Conservation (phyloP, 768 basidiomycete genomes). For the Suillus cothurnatus region DNA sequence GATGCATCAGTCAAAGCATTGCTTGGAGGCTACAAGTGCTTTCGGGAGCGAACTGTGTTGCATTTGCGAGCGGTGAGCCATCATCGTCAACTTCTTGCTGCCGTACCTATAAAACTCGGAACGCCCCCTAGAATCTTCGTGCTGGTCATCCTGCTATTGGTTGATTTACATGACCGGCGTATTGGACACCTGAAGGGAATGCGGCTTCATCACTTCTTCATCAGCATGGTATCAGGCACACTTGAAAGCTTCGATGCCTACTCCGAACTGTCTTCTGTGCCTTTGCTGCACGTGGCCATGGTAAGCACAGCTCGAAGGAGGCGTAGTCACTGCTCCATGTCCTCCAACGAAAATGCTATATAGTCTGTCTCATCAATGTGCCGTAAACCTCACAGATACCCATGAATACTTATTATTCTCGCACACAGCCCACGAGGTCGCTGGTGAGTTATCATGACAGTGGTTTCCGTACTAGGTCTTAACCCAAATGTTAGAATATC, state of each 20-base stretch:
- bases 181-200: neutral
- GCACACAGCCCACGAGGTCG: neutral
- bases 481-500: neutral
- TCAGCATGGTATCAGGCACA: neutral
- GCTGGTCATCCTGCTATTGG: neutral
- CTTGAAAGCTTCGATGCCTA: conserved; percentile 2
- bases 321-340: neutral
- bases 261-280: conserved; percentile 1
- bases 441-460: neutral
- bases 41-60: conserved; percentile 1
- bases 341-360: neutral
- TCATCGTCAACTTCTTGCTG: neutral
- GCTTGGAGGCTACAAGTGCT: neutral
- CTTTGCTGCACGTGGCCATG: conserved; percentile 5
- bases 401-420: neutral
- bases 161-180: conserved; percentile 3
- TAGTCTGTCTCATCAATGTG: neutral
- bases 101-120: neutral
- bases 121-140: neutral
- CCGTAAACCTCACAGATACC: neutral
- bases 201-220: neutral
- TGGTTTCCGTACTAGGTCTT: neutral
- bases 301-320: neutral
- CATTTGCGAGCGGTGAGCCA: neutral
- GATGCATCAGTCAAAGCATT: neutral